Evolutionary conservation across 805 yeast genomes (phyloP), one percentile per base, ranked within the genome.

Genomic region (Ascoidea asiatica): DNA sequence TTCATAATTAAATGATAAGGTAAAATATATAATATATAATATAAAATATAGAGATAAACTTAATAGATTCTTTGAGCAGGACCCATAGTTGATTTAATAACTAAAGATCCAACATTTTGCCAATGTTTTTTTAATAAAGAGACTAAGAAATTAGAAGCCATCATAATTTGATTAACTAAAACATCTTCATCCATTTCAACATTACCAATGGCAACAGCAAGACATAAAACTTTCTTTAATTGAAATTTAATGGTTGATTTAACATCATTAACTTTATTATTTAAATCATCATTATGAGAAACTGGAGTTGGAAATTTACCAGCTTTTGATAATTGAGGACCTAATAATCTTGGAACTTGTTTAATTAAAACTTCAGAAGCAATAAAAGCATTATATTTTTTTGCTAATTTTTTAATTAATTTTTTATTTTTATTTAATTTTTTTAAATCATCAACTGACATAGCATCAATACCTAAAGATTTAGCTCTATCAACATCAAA

Each of bases 271-370:
- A 92, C 92, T 86, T 90, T 92, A 59, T 79, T 66, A 81, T 86
- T 85, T 69, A 92, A 81, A 72, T 92, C 98, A 70, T 92, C 99
- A 72, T 85, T 79, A 85, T 92, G 98, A 56, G 99, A 92, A 63
- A 92, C 98, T 75, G 99, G 99, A 71, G 97, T 90, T 73, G 99
- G 99, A 96, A 92, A 92, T 90, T 92, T 92, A 84, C 98, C 98
- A 68, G 97, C 97, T 85, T 92, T 92, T 61, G 98, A 92, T 68
- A 92, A 87, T 73, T 90, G 96, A 72, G 99, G 99, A 78, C 99
- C 99, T 69, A 92, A 81, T 69, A 92, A 81, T 83, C 99, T 92
- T 75, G 99, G 99, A 69, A 92, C 95, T 79, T 92, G 98, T 81
- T 92, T 92, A 72, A 92, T 92, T 72, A 92, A 85, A 58, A 85